Conservation (phyloP, 2,329 filamentous ascomycete genomes). For the Camillea tinctor region DNA sequence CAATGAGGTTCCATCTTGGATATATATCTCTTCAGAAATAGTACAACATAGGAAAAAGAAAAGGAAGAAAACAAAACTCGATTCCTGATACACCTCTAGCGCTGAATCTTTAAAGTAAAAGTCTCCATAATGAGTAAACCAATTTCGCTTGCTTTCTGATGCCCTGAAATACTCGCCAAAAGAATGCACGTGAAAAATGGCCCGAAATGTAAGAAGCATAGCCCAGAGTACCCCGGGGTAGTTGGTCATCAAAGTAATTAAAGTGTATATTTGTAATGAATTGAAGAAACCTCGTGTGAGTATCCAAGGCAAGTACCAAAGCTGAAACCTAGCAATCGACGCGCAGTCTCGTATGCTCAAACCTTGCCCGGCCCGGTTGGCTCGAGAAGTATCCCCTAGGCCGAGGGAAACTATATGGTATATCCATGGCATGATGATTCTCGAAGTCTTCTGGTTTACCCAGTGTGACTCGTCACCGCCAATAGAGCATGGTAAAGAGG, state of each 20-base stretch:
- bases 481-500: background rate
- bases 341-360: background rate
- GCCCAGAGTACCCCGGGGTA: background rate
- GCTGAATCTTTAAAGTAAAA: conserved; percentile 22
- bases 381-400: background rate
- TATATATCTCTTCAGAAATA: conserved; percentile 5
- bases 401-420: too few species aligned
- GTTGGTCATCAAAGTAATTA: background rate
- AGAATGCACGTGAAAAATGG: conserved; percentile 10
- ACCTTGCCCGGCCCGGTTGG: background rate
- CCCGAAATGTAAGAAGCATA: background rate
- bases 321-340: background rate
- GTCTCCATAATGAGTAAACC: conserved; percentile 14
- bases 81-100: conserved; percentile 10
- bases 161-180: conserved; percentile 20
- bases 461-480: background rate
- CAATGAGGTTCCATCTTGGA: background rate
- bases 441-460: background rate
- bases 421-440: background rate
- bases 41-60: too few species aligned
- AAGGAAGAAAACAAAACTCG: conserved; percentile 3
- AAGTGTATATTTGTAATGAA: background rate
- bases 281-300: background rate
- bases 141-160: conserved; percentile 24
- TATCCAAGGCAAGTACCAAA: background rate